Base-by-base conservation (phyloP, 1,284 basidiomycete genomes). In the Vanrija pseudolonga region DNA sequence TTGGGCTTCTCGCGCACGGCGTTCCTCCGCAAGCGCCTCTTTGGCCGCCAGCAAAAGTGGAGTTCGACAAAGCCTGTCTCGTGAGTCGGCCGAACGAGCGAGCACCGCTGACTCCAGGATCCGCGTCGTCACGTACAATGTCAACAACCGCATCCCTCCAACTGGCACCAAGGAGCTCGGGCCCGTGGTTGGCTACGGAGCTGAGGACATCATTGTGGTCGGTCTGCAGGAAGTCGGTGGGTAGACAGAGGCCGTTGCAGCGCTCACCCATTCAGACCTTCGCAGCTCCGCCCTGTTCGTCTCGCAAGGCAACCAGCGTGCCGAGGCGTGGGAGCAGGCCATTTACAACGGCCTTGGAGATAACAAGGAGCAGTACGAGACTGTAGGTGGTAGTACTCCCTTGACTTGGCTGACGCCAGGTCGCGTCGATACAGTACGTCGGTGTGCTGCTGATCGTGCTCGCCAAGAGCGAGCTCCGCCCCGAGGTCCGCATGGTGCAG, bases 361-460 rank as follows among this genome's bases (percentile, higher is more conserved):
- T 3, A 72, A 76, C 22, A 63, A 77, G 22, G 61, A 56, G 11
- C 59, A 64, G 19, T 73, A 64, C 26, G 69, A 71, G 41, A 66
- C 62, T 51, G 66, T 70, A 15, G 8, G 59, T 54, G 6, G 4
- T 9, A n/a, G n/a, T n/a, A n/a, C 8, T 3, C 6, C 6, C 12
- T 14, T 5, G 3, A 4, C 5, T 4, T 24, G 11, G 36, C 28
- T 63, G 41, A 63, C 17, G 19, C 7, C 45, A 71, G 67, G 57
- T 72, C 12, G 62, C 65, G 2, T 43, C 62, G 19, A 64, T 61
- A 1, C 68, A 73, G 53, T 71, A 72, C 48, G 72, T 76, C 18
- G 73, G 73, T 7, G 71, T 78, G 9, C 78, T 82, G 60, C 80
- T 82, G 60, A 80, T 81, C 56, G 74, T 83, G 4, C 68, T 82